Evolutionary conservation across 768 basidiomycete genomes (phyloP).

Genomic region (Pholiota microspora): DNA sequence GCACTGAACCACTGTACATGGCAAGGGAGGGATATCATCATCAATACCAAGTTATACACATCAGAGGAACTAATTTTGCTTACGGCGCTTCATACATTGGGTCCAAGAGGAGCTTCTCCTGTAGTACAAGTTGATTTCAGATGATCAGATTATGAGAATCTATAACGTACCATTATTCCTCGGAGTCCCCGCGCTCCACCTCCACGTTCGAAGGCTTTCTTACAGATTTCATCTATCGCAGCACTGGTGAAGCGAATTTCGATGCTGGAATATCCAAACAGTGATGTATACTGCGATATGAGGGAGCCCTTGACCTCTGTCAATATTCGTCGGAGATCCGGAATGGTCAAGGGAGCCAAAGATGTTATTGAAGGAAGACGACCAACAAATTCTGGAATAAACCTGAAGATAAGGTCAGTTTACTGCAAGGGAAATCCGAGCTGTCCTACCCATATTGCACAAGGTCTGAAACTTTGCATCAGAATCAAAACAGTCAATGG

Average conservation of each 20-base stretch:
- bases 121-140: constrained; percentile 2
- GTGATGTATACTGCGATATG: constrained; percentile 82
- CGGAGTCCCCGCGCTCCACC: constrained; percentile 90
- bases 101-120: constrained; percentile 83
- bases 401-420: constrained; percentile 47
- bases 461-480: constrained; percentile 50
- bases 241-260: constrained; percentile 84
- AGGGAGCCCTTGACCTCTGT: constrained; percentile 92
- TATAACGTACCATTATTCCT: constrained; percentile 74
- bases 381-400: constrained; percentile 95
- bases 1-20: constrained; percentile 59
- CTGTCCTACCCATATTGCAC: constrained; percentile 71
- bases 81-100: constrained; percentile 93
- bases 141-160: background rate
- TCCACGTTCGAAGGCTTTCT: constrained; percentile 73
- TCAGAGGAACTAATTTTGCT: constrained; percentile 30
- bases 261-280: constrained; percentile 81
- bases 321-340: constrained; percentile 86
- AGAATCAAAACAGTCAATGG: background rate
- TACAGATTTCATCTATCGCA: constrained; percentile 81
- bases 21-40: background rate
- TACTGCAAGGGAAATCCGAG: no score
- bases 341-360: constrained; percentile 71
- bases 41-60: background rate
- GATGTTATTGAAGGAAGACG: constrained; percentile 92